Base-by-base conservation (phyloP, 2,329 filamentous ascomycete genomes). In the Exophiala bonariae region DNA sequence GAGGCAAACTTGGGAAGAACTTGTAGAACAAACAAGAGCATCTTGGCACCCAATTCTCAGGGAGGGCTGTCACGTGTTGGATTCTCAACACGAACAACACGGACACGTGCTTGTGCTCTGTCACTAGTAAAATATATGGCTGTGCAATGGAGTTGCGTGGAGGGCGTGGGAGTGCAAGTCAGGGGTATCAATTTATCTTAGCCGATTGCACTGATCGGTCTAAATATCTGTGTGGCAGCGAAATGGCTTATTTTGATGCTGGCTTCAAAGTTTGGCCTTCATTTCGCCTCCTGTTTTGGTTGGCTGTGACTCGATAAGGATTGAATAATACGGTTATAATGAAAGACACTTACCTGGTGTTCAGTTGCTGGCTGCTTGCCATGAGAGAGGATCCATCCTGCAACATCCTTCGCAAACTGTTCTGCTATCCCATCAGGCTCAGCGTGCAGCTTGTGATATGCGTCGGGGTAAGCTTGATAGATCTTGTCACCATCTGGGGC, bases 401-500 rank as follows among this genome's bases (percentile, higher is more conserved):
- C 76, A 4, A 88, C 72, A 62, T 89, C 83, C 44, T 74, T 75
- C 4, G 66, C 66, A 56, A 76, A 76, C 41, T 56, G 50, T 16
- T 61, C 61, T 43, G 50, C 58, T n/a, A 63, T 55, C 11, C 59
- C 61, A 9, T 62, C 55, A 28, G 63, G 59, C 43, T 63, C 64
- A 38, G 53, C 58, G 57, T 64, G 58, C 36, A 66, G 66, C 70
- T 87, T 85, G 69, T 96, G 91, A 65, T 82, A 89, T 63, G 79
- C 87, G 8, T 87, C 90, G 22, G 87, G 81, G 64, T 93, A 96
- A 16, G 74, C 69, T 71, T 81, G 86, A 62, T 89, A 83, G 54
- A 77, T 78, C 62, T 82, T 86, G 65, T 55, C 54, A 10, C 50
- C 45, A 41, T 41, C 40, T 9, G 50, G 47, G 5, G 86, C 72